Conservation (phyloP, 2,329 filamentous ascomycete species). For the Claviceps digitariae region DNA sequence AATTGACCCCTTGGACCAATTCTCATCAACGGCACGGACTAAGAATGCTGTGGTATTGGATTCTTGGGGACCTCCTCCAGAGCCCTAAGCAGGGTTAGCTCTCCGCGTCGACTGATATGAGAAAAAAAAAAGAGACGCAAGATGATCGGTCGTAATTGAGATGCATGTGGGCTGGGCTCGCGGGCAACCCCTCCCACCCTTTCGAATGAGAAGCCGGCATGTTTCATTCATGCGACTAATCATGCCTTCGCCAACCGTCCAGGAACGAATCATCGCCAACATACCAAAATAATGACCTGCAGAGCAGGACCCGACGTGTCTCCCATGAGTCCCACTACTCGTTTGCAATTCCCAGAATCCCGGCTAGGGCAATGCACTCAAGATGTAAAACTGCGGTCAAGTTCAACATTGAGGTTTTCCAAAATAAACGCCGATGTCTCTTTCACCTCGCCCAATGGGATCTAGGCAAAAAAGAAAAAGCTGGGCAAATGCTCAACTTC, state of each 20-base stretch:
- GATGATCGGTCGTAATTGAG: background rate
- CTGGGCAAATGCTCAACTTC: background rate
- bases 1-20: slow-evolving; percentile 72
- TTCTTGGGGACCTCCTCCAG: slow-evolving; percentile 80
- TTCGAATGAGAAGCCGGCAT: background rate
- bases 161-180: background rate
- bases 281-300: slow-evolving; percentile 62
- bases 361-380: background rate
- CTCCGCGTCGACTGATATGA: background rate
- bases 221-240: background rate
- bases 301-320: slow-evolving; percentile 34
- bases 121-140: background rate
- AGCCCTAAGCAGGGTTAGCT: slow-evolving; percentile 43
- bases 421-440: background rate
- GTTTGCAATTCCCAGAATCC: background rate
- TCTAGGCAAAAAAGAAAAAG: background rate
- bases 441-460: background rate
- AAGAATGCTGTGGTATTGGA: slow-evolving; percentile 82
- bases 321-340: slow-evolving; percentile 15
- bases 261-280: background rate
- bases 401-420: background rate
- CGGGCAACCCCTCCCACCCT: too few species aligned
- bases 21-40: slow-evolving; percentile 64
- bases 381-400: background rate
- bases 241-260: background rate